A percentile compares a stretch with the other conserved stretches of the same genome.
These are phyloP conservation scores for Metroxylon sagu DNA, from an alignment of 176 grass and related monocot species.

Conservation along the genomic window DNA sequence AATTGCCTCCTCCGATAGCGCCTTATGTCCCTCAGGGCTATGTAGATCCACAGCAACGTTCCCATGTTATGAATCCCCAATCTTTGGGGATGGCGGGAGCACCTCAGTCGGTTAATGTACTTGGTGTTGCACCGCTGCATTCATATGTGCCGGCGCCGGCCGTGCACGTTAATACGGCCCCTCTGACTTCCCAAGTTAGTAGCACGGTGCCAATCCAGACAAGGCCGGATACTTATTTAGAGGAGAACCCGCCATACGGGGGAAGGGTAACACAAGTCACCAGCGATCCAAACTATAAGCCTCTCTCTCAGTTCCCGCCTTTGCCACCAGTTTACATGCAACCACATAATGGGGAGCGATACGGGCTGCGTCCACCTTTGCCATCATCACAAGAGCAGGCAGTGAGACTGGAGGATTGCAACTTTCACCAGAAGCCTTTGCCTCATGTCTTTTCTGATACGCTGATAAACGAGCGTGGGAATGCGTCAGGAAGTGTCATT, in stretches of 20 bases:
- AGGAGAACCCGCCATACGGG: conserved; percentile 25
- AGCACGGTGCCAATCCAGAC: conserved; percentile 10
- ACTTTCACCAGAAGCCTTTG: conserved; percentile 53
- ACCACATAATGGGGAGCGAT: conserved; percentile 23
- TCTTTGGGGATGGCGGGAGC: not conserved
- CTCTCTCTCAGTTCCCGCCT: conserved; percentile 86
- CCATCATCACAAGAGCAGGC: conserved; percentile 7
- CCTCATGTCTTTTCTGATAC: conserved; percentile 76
- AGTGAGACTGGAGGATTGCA: conserved; percentile 45
- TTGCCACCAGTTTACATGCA: conserved; percentile 80
- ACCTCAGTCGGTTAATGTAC: conserved; percentile 1
- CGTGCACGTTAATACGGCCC: conserved; percentile 12
- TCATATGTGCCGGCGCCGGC: not conserved
- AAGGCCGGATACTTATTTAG: conserved; percentile 2
- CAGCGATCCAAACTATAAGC: conserved; percentile 46
- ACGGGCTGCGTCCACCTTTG: conserved; percentile 18
- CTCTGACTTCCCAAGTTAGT: conserved; percentile 7
- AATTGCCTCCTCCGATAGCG: not conserved
- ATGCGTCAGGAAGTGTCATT: conserved; percentile 32
- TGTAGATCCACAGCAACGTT: not conserved
- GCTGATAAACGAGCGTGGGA: conserved; percentile 36
- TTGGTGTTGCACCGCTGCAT: not conserved
- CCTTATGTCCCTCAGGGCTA: conserved; percentile 3
- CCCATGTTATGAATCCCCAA: not conserved
- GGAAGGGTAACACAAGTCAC: conserved; percentile 25